phyloP scores from a whole-genome alignment of 192 early-diverging fungal genomes.

The Linnemannia exigua region DNA sequence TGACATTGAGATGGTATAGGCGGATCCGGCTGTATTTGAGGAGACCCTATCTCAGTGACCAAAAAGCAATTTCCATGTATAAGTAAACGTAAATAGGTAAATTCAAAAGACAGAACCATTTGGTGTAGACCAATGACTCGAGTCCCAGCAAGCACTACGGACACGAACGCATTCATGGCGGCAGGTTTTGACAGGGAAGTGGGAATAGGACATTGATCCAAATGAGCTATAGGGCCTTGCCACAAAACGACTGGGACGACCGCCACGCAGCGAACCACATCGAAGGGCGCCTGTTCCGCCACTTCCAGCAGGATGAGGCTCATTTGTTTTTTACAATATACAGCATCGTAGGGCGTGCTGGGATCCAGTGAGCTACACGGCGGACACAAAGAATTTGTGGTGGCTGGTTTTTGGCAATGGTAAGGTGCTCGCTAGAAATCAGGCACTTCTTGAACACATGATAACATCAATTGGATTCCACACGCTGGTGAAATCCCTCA shows the following conservation, averaged over 20 bases:
- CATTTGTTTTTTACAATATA: constrained; percentile 17
- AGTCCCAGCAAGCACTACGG: constrained; percentile 20
- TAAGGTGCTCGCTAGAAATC: constrained; percentile 23
- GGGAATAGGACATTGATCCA: constrained; percentile 9
- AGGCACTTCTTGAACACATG: constrained; percentile 19
- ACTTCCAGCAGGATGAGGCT: constrained; percentile 23
- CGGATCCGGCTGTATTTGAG: not conserved
- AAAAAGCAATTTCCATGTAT: not conserved
- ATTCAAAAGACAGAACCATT: not conserved
- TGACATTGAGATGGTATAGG: not conserved
- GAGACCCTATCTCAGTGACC: not conserved
- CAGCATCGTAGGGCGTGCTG: constrained; percentile 9
- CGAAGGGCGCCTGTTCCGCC: constrained; percentile 22
- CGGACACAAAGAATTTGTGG: constrained; percentile 21
- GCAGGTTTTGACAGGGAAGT: constrained; percentile 28
- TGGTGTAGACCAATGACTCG: constrained; percentile 11
- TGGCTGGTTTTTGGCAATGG: constrained; percentile 26
- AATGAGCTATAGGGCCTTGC: constrained; percentile 22
- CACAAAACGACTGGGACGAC: constrained; percentile 27
- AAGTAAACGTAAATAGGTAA: not conserved
- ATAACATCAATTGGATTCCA: constrained; percentile 18
- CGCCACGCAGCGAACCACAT: constrained; percentile 19
- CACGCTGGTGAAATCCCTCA: constrained; percentile 14
- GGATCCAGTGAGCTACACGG: constrained; percentile 19
- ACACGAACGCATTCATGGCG: constrained; percentile 26